These are phyloP conservation scores for Monilinia laxa DNA, from an alignment of 2,329 filamentous ascomycete species.

Conservation along the genomic window DNA sequence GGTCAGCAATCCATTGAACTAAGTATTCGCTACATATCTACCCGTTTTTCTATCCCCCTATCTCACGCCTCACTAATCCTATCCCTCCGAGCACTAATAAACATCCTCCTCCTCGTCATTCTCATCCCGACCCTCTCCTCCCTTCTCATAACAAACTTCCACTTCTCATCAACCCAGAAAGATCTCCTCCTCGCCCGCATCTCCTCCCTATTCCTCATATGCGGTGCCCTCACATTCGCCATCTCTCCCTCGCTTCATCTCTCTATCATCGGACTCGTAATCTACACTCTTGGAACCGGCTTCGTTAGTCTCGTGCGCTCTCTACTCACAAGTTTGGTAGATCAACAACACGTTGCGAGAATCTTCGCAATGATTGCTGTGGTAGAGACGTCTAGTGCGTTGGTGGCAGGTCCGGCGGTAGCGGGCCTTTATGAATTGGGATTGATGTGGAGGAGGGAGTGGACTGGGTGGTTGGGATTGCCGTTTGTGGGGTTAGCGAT, in stretches of 20 bases:
- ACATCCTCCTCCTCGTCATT: slow-evolving; percentile 33
- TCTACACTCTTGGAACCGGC: slow-evolving; percentile 36
- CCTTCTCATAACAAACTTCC: slow-evolving; percentile 27
- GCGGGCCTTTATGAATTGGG: slow-evolving; percentile 34
- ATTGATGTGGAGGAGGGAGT: slow-evolving; percentile 31
- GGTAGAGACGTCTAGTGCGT: slow-evolving; percentile 33
- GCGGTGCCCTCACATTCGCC: slow-evolving; percentile 32
- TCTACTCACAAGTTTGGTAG: slow-evolving; percentile 35
- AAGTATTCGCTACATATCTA: slow-evolving; percentile 36
- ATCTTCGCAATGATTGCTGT: slow-evolving; percentile 36
- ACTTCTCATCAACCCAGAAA: slow-evolving; percentile 30
- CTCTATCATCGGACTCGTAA: slow-evolving; percentile 31
- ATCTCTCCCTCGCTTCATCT: slow-evolving; percentile 30
- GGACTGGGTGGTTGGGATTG: slow-evolving; percentile 31
- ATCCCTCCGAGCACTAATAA: slow-evolving; percentile 35
- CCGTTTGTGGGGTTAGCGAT: slow-evolving; percentile 32
- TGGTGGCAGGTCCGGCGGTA: slow-evolving; percentile 33
- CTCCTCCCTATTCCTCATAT: slow-evolving; percentile 29
- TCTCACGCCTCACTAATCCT: slow-evolving; percentile 32
- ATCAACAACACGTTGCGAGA: slow-evolving; percentile 34
- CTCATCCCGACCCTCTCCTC: slow-evolving; percentile 34
- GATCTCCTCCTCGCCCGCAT: slow-evolving; percentile 34
- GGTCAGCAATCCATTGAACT: slow-evolving; percentile 27
- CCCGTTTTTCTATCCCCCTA: slow-evolving; percentile 35
- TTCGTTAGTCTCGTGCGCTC: slow-evolving; percentile 29